phyloP scores from a whole-genome alignment of 1,284 basidiomycete species.

The Cutaneotrichosporon arboriforme region DNA sequence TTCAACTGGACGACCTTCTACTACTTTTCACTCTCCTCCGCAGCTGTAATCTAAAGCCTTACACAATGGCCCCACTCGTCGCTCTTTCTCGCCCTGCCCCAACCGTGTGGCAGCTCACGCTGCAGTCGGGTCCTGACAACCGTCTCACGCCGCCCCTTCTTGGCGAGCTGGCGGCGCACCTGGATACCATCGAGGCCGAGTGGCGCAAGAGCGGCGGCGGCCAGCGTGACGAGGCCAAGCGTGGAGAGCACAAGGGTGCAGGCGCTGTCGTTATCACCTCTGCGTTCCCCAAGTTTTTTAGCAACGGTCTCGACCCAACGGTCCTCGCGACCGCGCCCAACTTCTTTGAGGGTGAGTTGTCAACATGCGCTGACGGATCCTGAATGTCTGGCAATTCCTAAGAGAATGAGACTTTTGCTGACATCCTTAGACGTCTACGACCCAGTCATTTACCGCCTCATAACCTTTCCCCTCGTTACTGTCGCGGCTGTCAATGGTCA shows the following conservation, averaged over 20 bases:
- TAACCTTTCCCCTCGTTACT: conserved; percentile 54
- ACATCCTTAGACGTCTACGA: conserved; percentile 42
- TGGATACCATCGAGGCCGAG: conserved; percentile 69
- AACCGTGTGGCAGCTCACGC: conserved; percentile 38
- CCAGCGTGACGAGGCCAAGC: conserved; percentile 30
- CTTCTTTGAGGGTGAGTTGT: conserved; percentile 67
- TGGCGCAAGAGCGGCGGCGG: conserved; percentile 60
- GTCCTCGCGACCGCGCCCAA: conserved; percentile 55
- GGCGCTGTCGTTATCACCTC: conserved; percentile 72
- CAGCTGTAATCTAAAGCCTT: background rate
- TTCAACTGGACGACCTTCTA: no score
- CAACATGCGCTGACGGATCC: no score
- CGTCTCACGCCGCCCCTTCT: conserved; percentile 42
- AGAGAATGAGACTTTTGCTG: background rate
- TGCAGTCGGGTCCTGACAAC: conserved; percentile 46
- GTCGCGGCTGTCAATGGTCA: conserved; percentile 89
- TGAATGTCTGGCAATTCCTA: background rate
- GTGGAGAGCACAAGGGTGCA: conserved; percentile 44
- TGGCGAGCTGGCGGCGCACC: conserved; percentile 49
- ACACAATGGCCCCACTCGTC: background rate
- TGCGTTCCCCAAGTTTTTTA: conserved; percentile 79
- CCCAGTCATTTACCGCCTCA: conserved; percentile 38
- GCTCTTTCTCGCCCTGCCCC: conserved; percentile 30
- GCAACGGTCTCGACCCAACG: conserved; percentile 71
- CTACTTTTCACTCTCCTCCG: background rate